Evolutionary conservation across 2,329 filamentous ascomycete species (phyloP).

Genomic region (Aureobasidium sp.): DNA sequence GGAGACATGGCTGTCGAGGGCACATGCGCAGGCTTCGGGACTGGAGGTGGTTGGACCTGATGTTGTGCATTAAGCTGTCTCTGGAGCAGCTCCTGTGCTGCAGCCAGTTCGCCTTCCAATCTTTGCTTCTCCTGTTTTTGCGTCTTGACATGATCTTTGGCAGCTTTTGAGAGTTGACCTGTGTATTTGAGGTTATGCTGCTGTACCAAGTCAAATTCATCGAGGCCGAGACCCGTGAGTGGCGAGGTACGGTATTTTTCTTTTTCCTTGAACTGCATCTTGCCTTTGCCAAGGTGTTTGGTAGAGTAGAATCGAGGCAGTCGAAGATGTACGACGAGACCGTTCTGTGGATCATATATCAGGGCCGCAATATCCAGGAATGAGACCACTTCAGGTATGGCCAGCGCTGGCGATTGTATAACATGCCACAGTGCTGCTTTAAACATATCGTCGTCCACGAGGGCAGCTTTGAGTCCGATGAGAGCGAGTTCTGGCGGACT

Average conservation of each 20-base stretch:
- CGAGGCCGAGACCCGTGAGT: conserved; percentile 22
- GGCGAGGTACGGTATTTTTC: conserved; percentile 24
- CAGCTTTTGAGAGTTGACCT: conserved; percentile 23
- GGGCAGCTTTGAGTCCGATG: conserved; percentile 47
- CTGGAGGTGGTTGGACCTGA: neutral
- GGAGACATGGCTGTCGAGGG: conserved; percentile 16
- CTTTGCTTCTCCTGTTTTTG: conserved; percentile 14
- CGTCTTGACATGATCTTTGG: conserved; percentile 17
- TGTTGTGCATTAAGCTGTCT: neutral
- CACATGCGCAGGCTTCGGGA: conserved; percentile 5
- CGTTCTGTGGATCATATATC: conserved; percentile 48
- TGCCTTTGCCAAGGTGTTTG: conserved; percentile 46
- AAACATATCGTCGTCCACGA: conserved; percentile 44
- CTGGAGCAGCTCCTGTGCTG: conserved; percentile 7
- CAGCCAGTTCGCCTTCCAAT: conserved; percentile 1
- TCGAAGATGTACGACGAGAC: conserved; percentile 43
- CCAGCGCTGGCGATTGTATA: conserved; percentile 43
- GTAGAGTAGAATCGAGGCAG: conserved; percentile 53
- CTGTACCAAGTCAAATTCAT: conserved; percentile 26
- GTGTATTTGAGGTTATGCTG: conserved; percentile 26
- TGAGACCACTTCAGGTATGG: conserved; percentile 48
- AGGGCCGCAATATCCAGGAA: conserved; percentile 52
- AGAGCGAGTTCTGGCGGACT: conserved; percentile 51
- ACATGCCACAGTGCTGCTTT: conserved; percentile 52
- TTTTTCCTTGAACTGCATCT: conserved; percentile 28